Conservation (phyloP, 2,329 filamentous ascomycete species). For the Exophiala sideris region DNA sequence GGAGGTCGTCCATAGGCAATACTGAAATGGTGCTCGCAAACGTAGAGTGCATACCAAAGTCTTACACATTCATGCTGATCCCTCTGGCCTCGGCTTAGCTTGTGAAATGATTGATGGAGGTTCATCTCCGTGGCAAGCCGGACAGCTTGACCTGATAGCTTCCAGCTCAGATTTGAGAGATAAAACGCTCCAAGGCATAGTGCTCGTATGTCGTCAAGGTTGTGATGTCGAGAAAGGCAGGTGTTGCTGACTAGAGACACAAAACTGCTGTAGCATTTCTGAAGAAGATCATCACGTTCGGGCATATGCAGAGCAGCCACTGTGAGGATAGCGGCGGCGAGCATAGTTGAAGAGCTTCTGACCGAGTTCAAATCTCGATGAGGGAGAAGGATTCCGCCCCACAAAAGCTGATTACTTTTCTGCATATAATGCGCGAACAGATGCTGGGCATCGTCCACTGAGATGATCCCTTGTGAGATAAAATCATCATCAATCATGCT, state of each 20-base stretch:
- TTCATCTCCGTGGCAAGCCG: constrained; percentile 57
- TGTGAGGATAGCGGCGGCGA: constrained; percentile 54
- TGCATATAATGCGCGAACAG: constrained; percentile 52
- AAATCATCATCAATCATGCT: constrained; percentile 46
- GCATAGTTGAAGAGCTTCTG: constrained; percentile 51
- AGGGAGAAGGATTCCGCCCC: constrained; percentile 50
- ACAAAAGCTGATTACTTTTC: constrained; percentile 51
- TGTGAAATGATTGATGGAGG: constrained; percentile 51
- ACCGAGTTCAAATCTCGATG: constrained; percentile 50
- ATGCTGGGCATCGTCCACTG: constrained; percentile 49
- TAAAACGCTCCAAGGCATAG: constrained; percentile 61
- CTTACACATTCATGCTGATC: constrained; percentile 54
- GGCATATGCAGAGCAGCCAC: constrained; percentile 58
- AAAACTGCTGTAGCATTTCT: constrained; percentile 55
- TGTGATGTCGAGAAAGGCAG: constrained; percentile 56
- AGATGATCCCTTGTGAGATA: constrained; percentile 48
- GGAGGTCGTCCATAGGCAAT: constrained; percentile 59
- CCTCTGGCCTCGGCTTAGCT: constrained; percentile 44
- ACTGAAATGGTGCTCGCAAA: constrained; percentile 63
- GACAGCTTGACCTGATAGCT: constrained; percentile 56
- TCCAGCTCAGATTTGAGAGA: constrained; percentile 61
- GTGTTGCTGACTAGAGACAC: constrained; percentile 53
- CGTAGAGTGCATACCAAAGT: constrained; percentile 61
- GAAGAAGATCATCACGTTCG: constrained; percentile 49
- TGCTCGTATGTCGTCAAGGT: constrained; percentile 55